These are phyloP conservation scores for Phlyctochytrium planicorne DNA, from an alignment of 192 early-diverging fungal genomes.

Conservation along the genomic window DNA sequence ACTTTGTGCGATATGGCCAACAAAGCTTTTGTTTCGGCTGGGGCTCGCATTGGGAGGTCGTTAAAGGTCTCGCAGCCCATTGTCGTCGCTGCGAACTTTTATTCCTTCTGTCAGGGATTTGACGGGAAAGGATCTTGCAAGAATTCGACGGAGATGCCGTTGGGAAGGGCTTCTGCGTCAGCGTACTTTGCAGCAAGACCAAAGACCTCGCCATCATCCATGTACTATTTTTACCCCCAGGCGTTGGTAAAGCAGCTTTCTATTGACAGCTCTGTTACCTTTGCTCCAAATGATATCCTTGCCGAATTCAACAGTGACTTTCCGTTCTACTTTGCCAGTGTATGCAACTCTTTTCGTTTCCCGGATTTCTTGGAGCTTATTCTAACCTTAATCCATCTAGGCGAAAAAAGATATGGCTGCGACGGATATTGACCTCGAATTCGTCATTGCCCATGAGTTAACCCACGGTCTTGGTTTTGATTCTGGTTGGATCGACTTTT, in stretches of 20 bases:
- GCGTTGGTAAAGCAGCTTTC: constrained; percentile 23
- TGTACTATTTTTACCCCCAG: constrained; percentile 19
- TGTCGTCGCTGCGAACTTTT: constrained; percentile 12
- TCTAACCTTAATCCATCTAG: background rate
- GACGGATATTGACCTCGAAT: background rate
- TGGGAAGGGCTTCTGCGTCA: constrained; percentile 13
- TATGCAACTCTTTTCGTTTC: background rate
- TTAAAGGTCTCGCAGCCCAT: background rate
- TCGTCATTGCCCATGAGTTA: background rate
- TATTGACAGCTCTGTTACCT: constrained; percentile 2
- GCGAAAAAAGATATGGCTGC: background rate
- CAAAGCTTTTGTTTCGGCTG: constrained; percentile 12
- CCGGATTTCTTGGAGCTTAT: no score
- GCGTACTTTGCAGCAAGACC: constrained; percentile 14
- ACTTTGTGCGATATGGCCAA: constrained; percentile 13
- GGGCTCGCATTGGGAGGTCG: background rate
- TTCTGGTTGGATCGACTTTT: background rate
- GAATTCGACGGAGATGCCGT: background rate
- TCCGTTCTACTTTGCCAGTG: constrained; percentile 17
- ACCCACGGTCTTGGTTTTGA: background rate
- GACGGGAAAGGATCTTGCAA: constrained; percentile 8
- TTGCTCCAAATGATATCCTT: constrained; percentile 13
- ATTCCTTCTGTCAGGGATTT: constrained; percentile 17
- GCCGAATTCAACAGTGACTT: constrained; percentile 25
- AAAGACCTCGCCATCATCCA: background rate